Conservation (phyloP, 164 flowering plant species). For the Magnolia officinalis region DNA sequence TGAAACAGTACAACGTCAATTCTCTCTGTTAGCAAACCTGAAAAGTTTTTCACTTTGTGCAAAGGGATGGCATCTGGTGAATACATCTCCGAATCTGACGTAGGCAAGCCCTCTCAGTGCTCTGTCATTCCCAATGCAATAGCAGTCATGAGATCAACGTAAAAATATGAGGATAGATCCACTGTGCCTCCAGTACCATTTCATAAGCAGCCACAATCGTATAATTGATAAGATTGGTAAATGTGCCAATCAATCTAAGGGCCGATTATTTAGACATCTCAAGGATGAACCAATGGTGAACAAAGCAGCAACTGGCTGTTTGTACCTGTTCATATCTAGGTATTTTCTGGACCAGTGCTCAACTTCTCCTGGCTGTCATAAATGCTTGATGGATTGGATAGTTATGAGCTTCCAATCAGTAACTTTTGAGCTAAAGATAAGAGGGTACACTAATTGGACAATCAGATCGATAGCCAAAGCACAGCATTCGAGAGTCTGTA, state of each 20-base stretch:
- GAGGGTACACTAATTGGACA: too few relatives aligned
- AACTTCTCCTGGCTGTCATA: neutral
- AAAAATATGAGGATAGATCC: neutral
- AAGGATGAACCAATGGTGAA: neutral
- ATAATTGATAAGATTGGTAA: neutral
- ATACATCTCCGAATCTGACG: slow-evolving; percentile 92
- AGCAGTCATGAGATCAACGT: slow-evolving; percentile 8
- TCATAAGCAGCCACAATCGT: neutral
- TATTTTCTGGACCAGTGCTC: neutral
- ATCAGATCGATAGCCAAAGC: too few relatives aligned
- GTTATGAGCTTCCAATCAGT: neutral
- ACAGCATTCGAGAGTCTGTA: neutral
- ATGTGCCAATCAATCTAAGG: neutral
- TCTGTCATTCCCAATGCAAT: slow-evolving; percentile 40
- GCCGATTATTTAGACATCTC: neutral
- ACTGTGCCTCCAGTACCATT: neutral
- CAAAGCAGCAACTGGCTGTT: neutral
- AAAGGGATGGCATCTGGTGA: slow-evolving; percentile 58
- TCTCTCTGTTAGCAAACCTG: slow-evolving; percentile 45
- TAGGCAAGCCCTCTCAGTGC: slow-evolving; percentile 62
- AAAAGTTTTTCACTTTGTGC: slow-evolving; percentile 61
- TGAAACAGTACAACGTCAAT: neutral
- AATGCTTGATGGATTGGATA: neutral
- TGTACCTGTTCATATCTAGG: neutral
- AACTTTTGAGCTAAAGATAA: neutral